Base-by-base conservation (phyloP, 2,329 filamentous ascomycete species). In the Apiospora rasikravindrae region DNA sequence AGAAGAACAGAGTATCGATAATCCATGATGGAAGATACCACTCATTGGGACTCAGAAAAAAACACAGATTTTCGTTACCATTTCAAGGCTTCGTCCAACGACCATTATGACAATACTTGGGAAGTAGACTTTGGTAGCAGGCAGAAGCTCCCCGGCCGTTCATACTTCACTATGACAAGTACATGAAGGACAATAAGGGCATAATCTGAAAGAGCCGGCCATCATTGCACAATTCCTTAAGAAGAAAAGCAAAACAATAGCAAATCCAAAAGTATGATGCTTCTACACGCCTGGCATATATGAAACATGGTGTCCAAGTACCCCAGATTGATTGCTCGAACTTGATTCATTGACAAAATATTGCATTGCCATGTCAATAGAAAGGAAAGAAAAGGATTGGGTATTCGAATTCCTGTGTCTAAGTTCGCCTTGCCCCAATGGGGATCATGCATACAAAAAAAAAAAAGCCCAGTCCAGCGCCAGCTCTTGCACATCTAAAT, bases 361-460 rank as follows among this genome's bases (percentile, higher is more conserved):
- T 14, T n/a, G 16, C 19, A 40, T n/a, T 24, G 33, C 11, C 33
- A 37, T 64, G 57, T 6, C 33, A 64, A 64, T 7, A 24, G 57
- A 14, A n/a, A 40, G 33, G 37, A 64, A 64, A 24, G 33, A 64
- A 64, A 64, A 6, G 53, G 14, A 61, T 64, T 64, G 57, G 57
- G 57, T 64, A 64, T 64, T 64, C 29, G 57, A 64, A 40, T 64
- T 64, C 57, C 57, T 64, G 57, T 40, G 29, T 64, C 57, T 64
- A 64, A 29, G 57, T 64, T 64, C 57, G 57, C 57, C 33, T 64
- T 14, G 57, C 22, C 33, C 57, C 57, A 40, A 64, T n/a, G 57
- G 57, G 57, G 33, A 64, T 64, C 57, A 64, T 64, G 57, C 57
- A 64, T 64, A 64, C 22, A 64, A 64, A 64, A 64, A 64, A 64